Percentiles rank a stretch among this genome's conserved stretches.
These are phyloP conservation scores for Apiotrichum domesticum DNA, from an alignment of 1,284 basidiomycete genomes.

Conservation along the genomic window DNA sequence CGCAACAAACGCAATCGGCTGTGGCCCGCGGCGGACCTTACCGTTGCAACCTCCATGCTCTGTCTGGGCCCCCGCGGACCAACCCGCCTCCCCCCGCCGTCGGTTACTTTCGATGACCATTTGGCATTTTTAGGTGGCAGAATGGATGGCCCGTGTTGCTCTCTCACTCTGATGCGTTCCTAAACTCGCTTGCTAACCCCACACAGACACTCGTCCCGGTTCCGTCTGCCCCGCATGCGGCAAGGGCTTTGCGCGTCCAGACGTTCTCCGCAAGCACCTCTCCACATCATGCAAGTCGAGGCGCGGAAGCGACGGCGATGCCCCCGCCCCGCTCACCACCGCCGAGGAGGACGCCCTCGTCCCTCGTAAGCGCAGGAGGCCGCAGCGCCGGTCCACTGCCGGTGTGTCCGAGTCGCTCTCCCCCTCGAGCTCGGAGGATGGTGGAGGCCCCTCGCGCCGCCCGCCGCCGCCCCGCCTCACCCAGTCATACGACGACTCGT, in stretches of 20 bases:
- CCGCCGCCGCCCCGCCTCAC: neutral
- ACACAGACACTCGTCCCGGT: slow-evolving; percentile 14
- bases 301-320: slow-evolving; percentile 16
- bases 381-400: slow-evolving; percentile 10
- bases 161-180: neutral
- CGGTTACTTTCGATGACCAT: too few species aligned
- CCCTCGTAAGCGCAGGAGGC: slow-evolving; percentile 17
- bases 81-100: too few species aligned
- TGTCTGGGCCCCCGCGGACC: too few species aligned
- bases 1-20: too few species aligned
- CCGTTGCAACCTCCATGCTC: too few species aligned
- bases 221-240: slow-evolving; percentile 21
- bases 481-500: neutral
- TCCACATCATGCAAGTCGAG: slow-evolving; percentile 19
- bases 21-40: too few species aligned
- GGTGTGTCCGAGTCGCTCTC: neutral
- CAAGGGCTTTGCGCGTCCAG: slow-evolving; percentile 20
- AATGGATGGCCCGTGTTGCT: neutral
- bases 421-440: neutral
- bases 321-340: slow-evolving; percentile 11
- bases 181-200: neutral
- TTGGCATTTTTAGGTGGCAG: too few species aligned
- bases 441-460: neutral
- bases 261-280: slow-evolving; percentile 22
- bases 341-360: slow-evolving; percentile 20